phyloP scores from a whole-genome alignment of 352 stramenopile genomes.

The Phytophthora sp. region DNA sequence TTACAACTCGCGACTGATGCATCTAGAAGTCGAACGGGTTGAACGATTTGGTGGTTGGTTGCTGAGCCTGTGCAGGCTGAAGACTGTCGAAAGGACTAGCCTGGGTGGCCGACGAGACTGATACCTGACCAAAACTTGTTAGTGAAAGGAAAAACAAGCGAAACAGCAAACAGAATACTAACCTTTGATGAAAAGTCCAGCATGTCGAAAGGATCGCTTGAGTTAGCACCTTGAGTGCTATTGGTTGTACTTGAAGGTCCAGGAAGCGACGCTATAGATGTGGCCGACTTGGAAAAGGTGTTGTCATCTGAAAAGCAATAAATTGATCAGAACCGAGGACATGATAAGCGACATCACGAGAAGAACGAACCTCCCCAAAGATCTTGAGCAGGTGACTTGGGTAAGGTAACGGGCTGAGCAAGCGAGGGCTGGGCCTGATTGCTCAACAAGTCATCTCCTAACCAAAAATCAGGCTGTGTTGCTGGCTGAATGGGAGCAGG shows the following conservation, averaged over 20 bases:
- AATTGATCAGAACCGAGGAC: not conserved
- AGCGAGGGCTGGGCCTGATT: conserved; percentile 6
- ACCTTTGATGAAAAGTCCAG: conserved; percentile 49
- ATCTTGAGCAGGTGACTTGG: conserved; percentile 9
- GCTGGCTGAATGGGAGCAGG: not conserved
- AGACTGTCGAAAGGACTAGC: conserved; percentile 43
- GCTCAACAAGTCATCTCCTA: conserved; percentile 18
- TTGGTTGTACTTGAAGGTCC: conserved; percentile 13
- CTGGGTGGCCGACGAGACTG: conserved; percentile 25
- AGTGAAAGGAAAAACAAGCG: not conserved
- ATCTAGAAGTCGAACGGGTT: conserved; percentile 64
- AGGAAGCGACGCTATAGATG: conserved; percentile 1
- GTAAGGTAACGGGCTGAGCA: not conserved
- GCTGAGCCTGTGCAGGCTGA: conserved; percentile 12
- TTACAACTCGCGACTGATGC: not conserved
- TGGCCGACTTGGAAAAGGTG: conserved; percentile 4
- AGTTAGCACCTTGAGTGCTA: conserved; percentile 7
- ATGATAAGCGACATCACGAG: not conserved
- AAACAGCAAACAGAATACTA: not conserved
- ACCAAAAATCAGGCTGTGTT: conserved; percentile 30
- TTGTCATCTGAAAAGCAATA: conserved; percentile 17
- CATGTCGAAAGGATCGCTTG: conserved; percentile 45
- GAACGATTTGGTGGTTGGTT: conserved; percentile 40
- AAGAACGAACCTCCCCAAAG: conserved; percentile 24
- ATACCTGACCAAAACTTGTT: conserved; percentile 13